Evolutionary conservation across 192 early-diverging fungal genomes (phyloP), one percentile per base, ranked within the genome.

Genomic region (Coemansia sp.): DNA sequence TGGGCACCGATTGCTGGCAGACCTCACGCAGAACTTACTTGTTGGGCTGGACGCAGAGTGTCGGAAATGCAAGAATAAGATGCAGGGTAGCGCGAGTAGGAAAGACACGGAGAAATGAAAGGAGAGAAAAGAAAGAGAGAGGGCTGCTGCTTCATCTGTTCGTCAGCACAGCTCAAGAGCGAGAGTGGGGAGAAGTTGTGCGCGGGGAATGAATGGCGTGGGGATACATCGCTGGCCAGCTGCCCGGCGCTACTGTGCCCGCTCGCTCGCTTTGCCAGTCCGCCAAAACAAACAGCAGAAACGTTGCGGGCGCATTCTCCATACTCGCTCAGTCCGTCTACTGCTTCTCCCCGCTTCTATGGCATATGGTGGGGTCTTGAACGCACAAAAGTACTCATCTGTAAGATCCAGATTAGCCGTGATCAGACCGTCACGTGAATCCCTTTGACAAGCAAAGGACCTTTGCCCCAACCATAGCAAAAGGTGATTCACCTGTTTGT

Each of bases 361-460:
- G 29, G 29, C 27, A 57, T 29, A 15, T 57, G 51, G 54, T 29
- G 54, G 13, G 24, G 24, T 29, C 1, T 57, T 29, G 13, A 11
- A 5, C 51, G 20, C 59, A 84, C 78, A 70, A 72, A 73, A 51
- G 78, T 75, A 71, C 76, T 60, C 66, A 36, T 72, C 49, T 3
- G 66, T 67, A 49, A 52, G 65, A 12, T 76, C 81, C 51, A 11
- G 54, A 57, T 57, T 57, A 57, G 11, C 54, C 24, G 24, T 29
- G 16, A 57, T 57, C 27, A 57, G 54, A 57, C 24, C 54, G 27
- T 57, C 27, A 31, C 27, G 54, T 31, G 46, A 47, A 18, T 29
- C 29, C 29, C 29, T 29, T 29, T 29, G 29, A 29, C 29, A 29
- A 0, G 29, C 29, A 29, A 29, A 29, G 29, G 36, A 0, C 36